These are phyloP conservation scores for Saksenaea vasiformis DNA, from an alignment of 371 early-diverging fungal species.

Conservation along the genomic window DNA sequence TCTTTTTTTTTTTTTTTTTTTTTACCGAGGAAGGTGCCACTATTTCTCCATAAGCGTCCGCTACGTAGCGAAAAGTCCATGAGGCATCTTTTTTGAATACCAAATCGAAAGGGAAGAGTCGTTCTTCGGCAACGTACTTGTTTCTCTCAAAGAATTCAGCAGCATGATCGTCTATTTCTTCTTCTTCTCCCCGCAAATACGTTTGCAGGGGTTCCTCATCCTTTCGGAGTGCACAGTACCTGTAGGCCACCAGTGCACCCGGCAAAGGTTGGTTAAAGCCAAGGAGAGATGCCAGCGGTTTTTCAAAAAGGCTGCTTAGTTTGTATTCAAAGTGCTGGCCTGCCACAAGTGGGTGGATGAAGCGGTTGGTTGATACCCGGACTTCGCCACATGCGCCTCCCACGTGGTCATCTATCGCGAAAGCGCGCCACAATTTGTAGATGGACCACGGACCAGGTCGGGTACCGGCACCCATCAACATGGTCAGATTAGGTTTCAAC, in stretches of 20 bases:
- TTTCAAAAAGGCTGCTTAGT: conserved; percentile 95
- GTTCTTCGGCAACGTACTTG: conserved; percentile 86
- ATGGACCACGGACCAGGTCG: conserved; percentile 82
- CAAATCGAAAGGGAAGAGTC: conserved; percentile 86
- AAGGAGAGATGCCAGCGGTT: conserved; percentile 93
- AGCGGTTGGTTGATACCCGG: conserved; percentile 76
- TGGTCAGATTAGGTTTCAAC: conserved; percentile 83
- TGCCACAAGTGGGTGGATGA: conserved; percentile 89
- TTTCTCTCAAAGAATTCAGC: conserved; percentile 70
- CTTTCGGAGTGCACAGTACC: conserved; percentile 85
- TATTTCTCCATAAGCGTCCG: conserved; percentile 77
- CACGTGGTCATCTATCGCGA: conserved; percentile 83
- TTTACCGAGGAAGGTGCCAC: conserved; percentile 87
- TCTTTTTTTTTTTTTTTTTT: conserved; percentile 37
- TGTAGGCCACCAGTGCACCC: conserved; percentile 95
- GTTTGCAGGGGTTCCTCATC: conserved; percentile 82
- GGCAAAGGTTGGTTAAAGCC: conserved; percentile 95
- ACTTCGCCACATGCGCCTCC: conserved; percentile 98
- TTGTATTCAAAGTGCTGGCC: conserved; percentile 94
- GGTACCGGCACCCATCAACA: conserved; percentile 93
- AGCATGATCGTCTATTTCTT: conserved; percentile 79
- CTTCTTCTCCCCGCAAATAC: conserved; percentile 96
- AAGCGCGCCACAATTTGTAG: conserved; percentile 91
- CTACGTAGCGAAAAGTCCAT: conserved; percentile 75
- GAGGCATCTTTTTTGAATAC: conserved; percentile 69